Evolutionary conservation across 306 rosid species (phyloP), one percentile per base, ranked within the genome.

Genomic region (Rosa persica): DNA sequence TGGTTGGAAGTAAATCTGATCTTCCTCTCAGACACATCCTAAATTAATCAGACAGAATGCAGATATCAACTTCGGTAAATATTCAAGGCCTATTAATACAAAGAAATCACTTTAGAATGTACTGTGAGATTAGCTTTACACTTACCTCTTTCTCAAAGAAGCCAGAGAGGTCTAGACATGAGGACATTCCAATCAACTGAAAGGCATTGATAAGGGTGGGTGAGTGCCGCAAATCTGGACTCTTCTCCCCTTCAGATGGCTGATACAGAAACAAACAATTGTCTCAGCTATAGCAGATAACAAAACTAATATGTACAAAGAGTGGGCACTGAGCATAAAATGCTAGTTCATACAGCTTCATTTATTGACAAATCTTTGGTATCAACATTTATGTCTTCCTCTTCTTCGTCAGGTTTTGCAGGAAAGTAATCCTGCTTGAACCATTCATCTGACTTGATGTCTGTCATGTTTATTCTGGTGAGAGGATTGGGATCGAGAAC

Each of bases 61-160:
- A 27, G 69, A 39, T 23, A 25, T 69, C 58, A 19, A 11, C 71
- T 62, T 44, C 61, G 6, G 60, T 12, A 75, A 47, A 27, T 42
- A 2, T 5, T 25, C 57, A 60, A 10, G 22, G 68, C 3, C 15
- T 39, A 74, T 47, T 4, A 8, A 57, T n/a, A 55, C 1, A 23
- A 22, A 12, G 3, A 73, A 27, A 40, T 57, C 42, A 8, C 15
- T 40, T 57, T 12, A 30, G 27, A 34, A 49, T 68, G 8, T 42
- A 2, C 12, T 6, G 0, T 16, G 3, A 46, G 5, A 30, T 47
- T 47, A 48, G 60, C 47, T 62, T 76, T 62, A 70, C 34, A 46
- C 89, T 83, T 82, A 92, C 98, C 97, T 95, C 98, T 81, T 85
- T 85, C 89, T 95, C 98, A 78, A 95, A 95, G 81, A 95, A 87